Percentiles rank a stretch among this genome's conserved stretches.
Evolutionary conservation across 2,329 filamentous ascomycete species (phyloP).

Genomic region (Reticulascus tulasneorum): DNA sequence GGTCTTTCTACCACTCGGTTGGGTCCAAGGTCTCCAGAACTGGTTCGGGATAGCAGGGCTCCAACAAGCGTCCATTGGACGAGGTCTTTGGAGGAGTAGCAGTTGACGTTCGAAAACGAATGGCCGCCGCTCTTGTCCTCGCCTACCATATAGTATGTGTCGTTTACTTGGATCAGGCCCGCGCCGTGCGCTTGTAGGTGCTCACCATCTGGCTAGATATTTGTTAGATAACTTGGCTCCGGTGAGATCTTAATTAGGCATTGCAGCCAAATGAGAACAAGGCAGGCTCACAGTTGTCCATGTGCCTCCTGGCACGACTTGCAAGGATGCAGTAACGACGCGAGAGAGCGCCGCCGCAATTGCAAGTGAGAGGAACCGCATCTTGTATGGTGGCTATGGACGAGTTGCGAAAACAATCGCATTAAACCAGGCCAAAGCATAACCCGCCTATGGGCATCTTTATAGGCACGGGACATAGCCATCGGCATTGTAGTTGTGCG

Average conservation of each 20-base stretch:
- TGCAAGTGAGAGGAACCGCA: too few species aligned
- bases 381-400: too few species aligned
- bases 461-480: too few species aligned
- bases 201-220: too few species aligned
- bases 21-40: constrained; percentile 55
- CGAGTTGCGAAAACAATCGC: too few species aligned
- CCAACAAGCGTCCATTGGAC: constrained; percentile 61
- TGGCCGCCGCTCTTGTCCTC: constrained; percentile 65
- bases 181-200: constrained; percentile 65
- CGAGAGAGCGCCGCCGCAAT: constrained; percentile 3
- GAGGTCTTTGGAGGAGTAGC: constrained; percentile 60
- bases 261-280: not conserved
- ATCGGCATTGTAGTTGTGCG: too few species aligned
- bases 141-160: constrained; percentile 63
- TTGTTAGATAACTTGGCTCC: too few species aligned
- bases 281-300: constrained; percentile 37
- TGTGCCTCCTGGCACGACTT: constrained; percentile 40
- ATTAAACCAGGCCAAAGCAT: too few species aligned
- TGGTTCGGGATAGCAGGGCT: constrained; percentile 50
- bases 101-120: constrained; percentile 62
- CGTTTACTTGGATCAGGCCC: constrained; percentile 48
- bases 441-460: too few species aligned
- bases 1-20: constrained; percentile 62
- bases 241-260: constrained; percentile 10
- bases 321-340: constrained; percentile 17